Conservation (phyloP, 2,329 filamentous ascomycete genomes). For the Intubia oerlemansii region DNA sequence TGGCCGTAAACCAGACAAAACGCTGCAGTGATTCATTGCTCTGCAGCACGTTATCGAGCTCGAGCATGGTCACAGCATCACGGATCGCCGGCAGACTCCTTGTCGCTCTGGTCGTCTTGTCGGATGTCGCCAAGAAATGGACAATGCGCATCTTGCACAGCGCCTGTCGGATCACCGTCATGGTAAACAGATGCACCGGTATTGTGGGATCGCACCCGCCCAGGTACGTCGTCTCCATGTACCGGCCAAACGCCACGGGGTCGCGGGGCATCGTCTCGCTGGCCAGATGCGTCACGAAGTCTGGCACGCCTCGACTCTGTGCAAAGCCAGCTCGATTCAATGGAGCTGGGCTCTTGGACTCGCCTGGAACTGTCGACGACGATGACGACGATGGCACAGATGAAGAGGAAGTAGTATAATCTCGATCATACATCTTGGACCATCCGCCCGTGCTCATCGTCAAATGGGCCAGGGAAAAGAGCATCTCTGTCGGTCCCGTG, state of each 20-base stretch:
- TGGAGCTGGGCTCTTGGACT: no score
- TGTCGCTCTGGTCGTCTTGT: no score
- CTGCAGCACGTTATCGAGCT: constrained; percentile 36
- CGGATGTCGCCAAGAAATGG: constrained; percentile 29
- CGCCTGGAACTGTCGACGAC: no score
- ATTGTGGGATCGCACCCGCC: constrained; percentile 34
- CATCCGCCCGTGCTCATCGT: no score
- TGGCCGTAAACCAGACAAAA: constrained; percentile 36
- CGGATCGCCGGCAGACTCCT: constrained; percentile 15
- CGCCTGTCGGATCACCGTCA: constrained; percentile 32
- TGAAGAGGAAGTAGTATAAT: no score
- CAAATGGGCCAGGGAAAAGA: constrained; percentile 34
- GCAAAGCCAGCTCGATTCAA: no score
- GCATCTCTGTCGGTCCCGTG: constrained; percentile 33
- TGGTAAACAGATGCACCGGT: constrained; percentile 35
- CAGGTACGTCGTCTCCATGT: constrained; percentile 35
- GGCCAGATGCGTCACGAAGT: constrained; percentile 24
- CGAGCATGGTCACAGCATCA: constrained; percentile 34
- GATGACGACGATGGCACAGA: no score
- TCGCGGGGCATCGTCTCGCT: constrained; percentile 28
- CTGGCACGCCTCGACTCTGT: no score
- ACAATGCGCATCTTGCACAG: constrained; percentile 35
- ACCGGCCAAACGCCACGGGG: constrained; percentile 28
- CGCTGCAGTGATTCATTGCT: constrained; percentile 25
- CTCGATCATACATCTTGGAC: no score